These are phyloP conservation scores for Tubosaeta sp. DNA, from an alignment of 768 basidiomycete species.

Conservation along the genomic window DNA sequence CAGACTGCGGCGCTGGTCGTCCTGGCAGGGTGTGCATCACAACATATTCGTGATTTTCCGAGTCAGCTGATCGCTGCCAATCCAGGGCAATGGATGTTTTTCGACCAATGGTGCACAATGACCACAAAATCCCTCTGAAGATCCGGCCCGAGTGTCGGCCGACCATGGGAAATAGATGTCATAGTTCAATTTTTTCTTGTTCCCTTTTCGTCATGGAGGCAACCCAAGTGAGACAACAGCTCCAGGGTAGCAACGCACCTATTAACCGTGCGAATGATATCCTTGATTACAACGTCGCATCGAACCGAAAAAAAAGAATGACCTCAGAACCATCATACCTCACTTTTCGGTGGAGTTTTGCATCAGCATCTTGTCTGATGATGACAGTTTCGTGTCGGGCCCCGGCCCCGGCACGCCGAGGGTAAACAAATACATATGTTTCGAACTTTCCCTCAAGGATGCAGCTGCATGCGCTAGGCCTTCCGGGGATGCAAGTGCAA, in stretches of 20 bases:
- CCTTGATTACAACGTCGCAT: neutral
- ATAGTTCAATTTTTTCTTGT: neutral
- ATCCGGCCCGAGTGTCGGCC: neutral
- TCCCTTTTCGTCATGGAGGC: neutral
- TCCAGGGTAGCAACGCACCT: conserved; percentile 7
- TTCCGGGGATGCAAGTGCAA: conserved; percentile 4
- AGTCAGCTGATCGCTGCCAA: neutral
- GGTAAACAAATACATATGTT: neutral
- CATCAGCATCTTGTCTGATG: conserved; percentile 1
- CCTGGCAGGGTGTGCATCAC: neutral
- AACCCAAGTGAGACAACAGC: neutral
- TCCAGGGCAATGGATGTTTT: neutral
- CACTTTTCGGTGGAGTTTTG: neutral
- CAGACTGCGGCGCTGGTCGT: neutral
- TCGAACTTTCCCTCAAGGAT: neutral
- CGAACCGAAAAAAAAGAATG: neutral
- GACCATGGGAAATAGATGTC: neutral
- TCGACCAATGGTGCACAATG: neutral
- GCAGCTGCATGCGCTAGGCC: neutral
- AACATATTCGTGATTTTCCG: neutral
- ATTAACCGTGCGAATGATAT: neutral
- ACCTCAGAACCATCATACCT: neutral
- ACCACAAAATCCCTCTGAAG: neutral
- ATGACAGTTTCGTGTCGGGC: neutral
- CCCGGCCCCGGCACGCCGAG: too few species aligned